Percentiles rank a stretch among this genome's conserved stretches.
Conservation (phyloP, 2,329 filamentous ascomycete genomes). For the Mycosphaerella arachidis region DNA sequence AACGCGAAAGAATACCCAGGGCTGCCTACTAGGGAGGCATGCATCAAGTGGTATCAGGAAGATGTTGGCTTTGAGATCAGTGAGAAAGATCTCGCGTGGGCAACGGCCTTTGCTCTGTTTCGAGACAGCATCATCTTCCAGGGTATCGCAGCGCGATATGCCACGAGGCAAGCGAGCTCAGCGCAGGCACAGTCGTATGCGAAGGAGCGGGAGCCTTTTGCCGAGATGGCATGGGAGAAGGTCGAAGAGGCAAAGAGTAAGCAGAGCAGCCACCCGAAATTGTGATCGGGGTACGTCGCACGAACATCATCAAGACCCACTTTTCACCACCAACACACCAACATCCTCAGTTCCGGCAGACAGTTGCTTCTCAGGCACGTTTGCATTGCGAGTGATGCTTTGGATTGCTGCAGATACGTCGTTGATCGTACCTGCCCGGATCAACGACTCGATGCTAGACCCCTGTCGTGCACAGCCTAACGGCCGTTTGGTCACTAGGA, state of each 20-base stretch:
- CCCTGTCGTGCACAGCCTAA: too few relatives aligned
- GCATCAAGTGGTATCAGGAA: conserved; percentile 62
- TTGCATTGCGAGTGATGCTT: not conserved
- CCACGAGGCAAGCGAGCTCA: conserved; percentile 81
- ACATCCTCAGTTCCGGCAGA: too few relatives aligned
- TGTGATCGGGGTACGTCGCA: conserved; percentile 10
- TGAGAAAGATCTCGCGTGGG: conserved; percentile 56
- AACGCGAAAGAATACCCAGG: conserved; percentile 47
- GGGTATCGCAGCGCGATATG: conserved; percentile 85
- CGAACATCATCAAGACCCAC: not conserved
- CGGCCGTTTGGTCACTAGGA: too few relatives aligned
- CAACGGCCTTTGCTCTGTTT: conserved; percentile 59
- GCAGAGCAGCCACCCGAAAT: conserved; percentile 27
- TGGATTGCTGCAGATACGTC: not conserved
- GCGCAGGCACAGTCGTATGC: conserved; percentile 71
- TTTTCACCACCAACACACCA: too few relatives aligned
- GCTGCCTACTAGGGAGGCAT: conserved; percentile 56
- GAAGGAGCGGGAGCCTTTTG: conserved; percentile 63
- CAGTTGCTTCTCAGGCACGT: too few relatives aligned
- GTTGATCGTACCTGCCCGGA: too few relatives aligned
- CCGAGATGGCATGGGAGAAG: conserved; percentile 71
- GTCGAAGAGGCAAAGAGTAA: conserved; percentile 47
- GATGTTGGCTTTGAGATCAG: conserved; percentile 68
- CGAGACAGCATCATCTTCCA: conserved; percentile 64
- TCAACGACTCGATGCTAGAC: too few relatives aligned